Evolutionary conservation across 352 stramenopile genomes (phyloP), one percentile per base, ranked within the genome.

Genomic region (Phytophthora colocasiae): DNA sequence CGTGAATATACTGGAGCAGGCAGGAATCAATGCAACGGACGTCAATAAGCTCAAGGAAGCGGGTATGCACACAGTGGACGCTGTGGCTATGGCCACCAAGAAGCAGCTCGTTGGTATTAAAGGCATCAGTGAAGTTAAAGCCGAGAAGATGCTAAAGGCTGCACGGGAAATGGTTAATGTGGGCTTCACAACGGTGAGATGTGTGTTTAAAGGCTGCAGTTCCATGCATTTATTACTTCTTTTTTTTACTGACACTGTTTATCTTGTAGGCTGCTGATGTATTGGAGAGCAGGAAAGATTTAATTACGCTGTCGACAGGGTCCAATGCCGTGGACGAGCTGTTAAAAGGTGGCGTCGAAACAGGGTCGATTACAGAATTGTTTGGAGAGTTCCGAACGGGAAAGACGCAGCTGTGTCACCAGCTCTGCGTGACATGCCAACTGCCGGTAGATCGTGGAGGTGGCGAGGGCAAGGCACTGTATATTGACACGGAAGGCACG

Each of bases 331-430:
- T 98, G 3, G 92, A 98, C 45, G 81, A 96, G 53, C 62, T 98
- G 38, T 76, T 98, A 7, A 95, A 93, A 74, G 92, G 90, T 38
- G 98, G 98, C 15, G 97, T 99, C 55, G 98, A 99, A 73, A 99
- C 98, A 9, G 96, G 96, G 2, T 98, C 91, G 15, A 97, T 99
- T 58, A 99, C 97, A 0, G 97, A 99, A 73, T 79, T 99, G 8
- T 99, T 99, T 85, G 97, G 97, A 45, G 98, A 99, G 73, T 99
- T 99, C 77, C 90, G 98, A 14, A 99, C 97, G 14, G 98, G 98
- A 34, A 99, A 99, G 78, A 99, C 98, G 9, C 97, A 99, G 75
- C 74, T 99, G 40, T 99, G 98, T 70, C 98, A 99, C 70, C 99
- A 98, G 57, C 83, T 99, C 1, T 99, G 98, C 74, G 97, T 99